Conservation (phyloP, 805 yeast species). For the Metschnikowia lunata region DNA sequence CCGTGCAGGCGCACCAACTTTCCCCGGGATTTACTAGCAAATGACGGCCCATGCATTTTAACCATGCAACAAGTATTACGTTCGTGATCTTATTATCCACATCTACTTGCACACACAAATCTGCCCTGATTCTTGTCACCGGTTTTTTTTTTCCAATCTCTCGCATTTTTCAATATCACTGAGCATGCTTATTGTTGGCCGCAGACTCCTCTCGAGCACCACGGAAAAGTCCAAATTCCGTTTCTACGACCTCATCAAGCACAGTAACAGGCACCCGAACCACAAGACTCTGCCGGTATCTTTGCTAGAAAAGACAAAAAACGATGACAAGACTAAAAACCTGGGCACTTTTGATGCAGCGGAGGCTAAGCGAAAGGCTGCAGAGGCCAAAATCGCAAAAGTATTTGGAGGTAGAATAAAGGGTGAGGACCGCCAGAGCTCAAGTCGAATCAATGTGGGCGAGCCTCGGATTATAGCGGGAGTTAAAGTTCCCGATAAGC, state of each 20-base stretch:
- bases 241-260: conserved; percentile 35
- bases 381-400: conserved; percentile 45
- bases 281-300: conserved; percentile 13
- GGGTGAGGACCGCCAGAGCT: conserved; percentile 45
- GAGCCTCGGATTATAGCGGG: conserved; percentile 48
- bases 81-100: too few relatives aligned
- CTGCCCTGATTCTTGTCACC: not conserved
- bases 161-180: too few relatives aligned
- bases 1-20: too few relatives aligned
- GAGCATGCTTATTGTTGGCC: conserved; percentile 1
- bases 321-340: not conserved
- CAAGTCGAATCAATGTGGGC: conserved; percentile 34
- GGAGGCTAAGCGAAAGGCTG: conserved; percentile 16
- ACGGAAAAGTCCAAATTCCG: conserved; percentile 16
- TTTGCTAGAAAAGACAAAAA: not conserved
- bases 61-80: too few relatives aligned
- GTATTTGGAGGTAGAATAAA: conserved; percentile 56
- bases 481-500: conserved; percentile 73
- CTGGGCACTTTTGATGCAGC: not conserved
- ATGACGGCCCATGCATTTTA: too few relatives aligned
- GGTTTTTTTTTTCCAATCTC: not conserved
- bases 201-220: conserved; percentile 1
- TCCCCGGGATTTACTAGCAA: too few relatives aligned
- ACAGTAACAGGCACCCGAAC: conserved; percentile 30
- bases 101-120: not conserved